A percentile compares a stretch with the other conserved stretches of the same genome.
Conservation (phyloP, 108 stramenopile genomes). For the Skeletonema marinoi region DNA sequence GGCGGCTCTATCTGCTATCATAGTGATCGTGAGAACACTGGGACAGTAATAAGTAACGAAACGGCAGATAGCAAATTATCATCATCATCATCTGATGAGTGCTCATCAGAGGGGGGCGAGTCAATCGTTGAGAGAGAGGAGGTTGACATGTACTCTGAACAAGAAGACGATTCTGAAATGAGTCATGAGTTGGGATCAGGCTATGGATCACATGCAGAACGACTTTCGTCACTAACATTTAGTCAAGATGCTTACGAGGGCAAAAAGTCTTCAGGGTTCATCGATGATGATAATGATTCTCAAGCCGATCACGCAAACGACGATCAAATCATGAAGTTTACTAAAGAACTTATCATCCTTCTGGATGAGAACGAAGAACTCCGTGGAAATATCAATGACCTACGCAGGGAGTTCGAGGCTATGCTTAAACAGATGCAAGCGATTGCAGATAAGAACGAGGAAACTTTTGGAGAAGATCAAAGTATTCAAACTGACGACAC, state of each 20-base stretch:
- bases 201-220: neutral
- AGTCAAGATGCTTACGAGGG: neutral
- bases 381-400: neutral
- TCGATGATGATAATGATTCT: neutral
- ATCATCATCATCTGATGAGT: neutral
- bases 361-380: constrained; percentile 1
- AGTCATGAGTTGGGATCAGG: neutral
- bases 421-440: neutral
- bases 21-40: neutral
- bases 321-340: neutral
- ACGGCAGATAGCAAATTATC: neutral
- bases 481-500: neutral
- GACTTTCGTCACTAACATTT: neutral
- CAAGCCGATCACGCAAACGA: neutral
- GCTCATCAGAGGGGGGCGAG: neutral
- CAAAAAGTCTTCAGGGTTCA: neutral
- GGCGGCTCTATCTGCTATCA: neutral
- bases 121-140: neutral
- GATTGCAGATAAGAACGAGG: neutral
- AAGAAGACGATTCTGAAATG: neutral
- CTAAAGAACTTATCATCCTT: neutral
- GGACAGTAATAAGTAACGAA: neutral
- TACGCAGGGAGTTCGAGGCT: neutral
- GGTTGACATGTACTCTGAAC: neutral
- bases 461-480: neutral